Base-by-base conservation (phyloP, 208 protist genomes). In the Jaenimonas drosophilae region DNA sequence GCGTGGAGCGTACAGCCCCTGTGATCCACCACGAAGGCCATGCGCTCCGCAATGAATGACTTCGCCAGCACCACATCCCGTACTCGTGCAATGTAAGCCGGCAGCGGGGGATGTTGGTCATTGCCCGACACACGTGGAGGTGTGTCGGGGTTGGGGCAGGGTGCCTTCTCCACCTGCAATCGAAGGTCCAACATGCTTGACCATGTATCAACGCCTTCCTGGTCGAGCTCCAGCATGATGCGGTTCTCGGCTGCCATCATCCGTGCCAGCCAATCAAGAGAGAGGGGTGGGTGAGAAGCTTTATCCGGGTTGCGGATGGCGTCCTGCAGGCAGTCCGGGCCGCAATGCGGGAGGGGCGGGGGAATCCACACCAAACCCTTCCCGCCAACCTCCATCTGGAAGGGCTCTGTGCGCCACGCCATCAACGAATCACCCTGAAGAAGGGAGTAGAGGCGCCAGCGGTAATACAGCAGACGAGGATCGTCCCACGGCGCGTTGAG, bases 381-480 rank as follows among this genome's bases (percentile, higher is more conserved):
- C 17, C 46, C 32, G 2, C 59, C 52, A 14, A 59, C 71, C 54
- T 86, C 76, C 11, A 92, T 70, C 58, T 86, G 75, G 49, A 80
- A 92, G 17, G 76, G 73, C 46, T 72, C 59, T 2, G 73, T 76
- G 4, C 83, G 71, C 79, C 83, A 92, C 20, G 49, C 31, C 2
- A 72, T 25, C 21, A 87, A 45, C 2, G 58, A 74, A 49, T 88
- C 83, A 12, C 77, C 78, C 47, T 92, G 78, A 28, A 92, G 56
- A 14, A 88, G 51, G 9, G 83, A 84, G 64, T 87, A 92, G 12
- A 92, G 54, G 6, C 79, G 62, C 79, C 83, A 92, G 48, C 83
- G 78, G 64, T 92, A 92, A 66, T 92, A 92, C 17, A 84, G 40
- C 51, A 79, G 54, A 27, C 52, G 64, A 0, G 81, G 66, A 31